Evolutionary conservation across 2,329 filamentous ascomycete species (phyloP), one percentile per base, ranked within the genome.

Genomic region (Exserohilum turcica): DNA sequence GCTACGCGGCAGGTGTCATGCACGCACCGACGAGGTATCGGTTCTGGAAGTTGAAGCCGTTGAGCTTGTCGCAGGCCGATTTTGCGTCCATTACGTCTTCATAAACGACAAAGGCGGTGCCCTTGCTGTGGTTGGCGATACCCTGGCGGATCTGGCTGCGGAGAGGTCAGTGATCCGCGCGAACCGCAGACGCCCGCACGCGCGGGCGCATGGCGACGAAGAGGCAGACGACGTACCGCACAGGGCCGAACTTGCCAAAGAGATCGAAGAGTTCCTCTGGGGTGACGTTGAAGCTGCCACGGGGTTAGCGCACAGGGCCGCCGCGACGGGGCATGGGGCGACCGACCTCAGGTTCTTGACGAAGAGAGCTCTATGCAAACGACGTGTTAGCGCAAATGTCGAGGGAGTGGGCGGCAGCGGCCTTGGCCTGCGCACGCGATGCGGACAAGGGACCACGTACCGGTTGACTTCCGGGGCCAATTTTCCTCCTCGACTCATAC

Each of bases 31-130:
- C 94, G 69, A 99, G 90, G 79, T 99, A 99, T 76, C 94, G 90
- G 80, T 93, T 96, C 82, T 99, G 94, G 78, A 99, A 99, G 82
- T 99, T 99, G 87, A 96, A 99, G 76, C 94, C 94, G 83, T 99
- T 99, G 77, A 99, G 84, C 82, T 97, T 97, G 83, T 99, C 94
- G 84, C 94, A 97, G 74, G 94, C 94, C 79, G 92, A 88, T 82
- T 99, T 99, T 66, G 94, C 92, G 83, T 99, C 94, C 85, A 94
- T 90, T 67, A 97, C 93, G 84, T 99, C 94, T 79, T 97, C 94
- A 83, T 97, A 99, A 79, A 99, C 94, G 68, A 99, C 94, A 78
- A 96, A 99, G 65, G 93, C 94, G 48, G 94, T 99, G 76, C 94
- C 94, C 79, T 97, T 99, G 72, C 94, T 97, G 77, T 94, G 93